These are phyloP conservation scores for Kernera saxatilis DNA, from an alignment of 345 rosid genomes.

Conservation along the genomic window DNA sequence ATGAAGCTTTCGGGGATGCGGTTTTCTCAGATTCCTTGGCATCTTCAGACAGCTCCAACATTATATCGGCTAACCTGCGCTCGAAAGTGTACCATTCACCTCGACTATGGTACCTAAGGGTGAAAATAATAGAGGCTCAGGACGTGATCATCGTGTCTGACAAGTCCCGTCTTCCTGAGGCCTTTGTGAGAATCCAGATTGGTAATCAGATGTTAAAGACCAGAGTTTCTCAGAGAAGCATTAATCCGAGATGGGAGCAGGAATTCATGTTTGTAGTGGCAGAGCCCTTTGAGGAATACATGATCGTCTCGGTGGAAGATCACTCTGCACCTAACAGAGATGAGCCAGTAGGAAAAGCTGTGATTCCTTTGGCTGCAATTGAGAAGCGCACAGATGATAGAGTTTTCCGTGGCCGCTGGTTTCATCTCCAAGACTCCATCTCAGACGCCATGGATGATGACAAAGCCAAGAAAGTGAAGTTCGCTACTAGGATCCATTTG, in stretches of 20 bases:
- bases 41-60: conserved; percentile 43
- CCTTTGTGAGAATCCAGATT: conserved; percentile 56
- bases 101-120: conserved; percentile 83
- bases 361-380: conserved; percentile 25
- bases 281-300: conserved; percentile 46
- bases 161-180: conserved; percentile 57
- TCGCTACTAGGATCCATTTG: conserved; percentile 38
- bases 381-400: conserved; percentile 31
- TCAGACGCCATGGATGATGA: conserved; percentile 24
- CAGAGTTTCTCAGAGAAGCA: conserved; percentile 40
- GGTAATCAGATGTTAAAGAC: conserved; percentile 69
- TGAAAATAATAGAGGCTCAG: conserved; percentile 80
- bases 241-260: conserved; percentile 70
- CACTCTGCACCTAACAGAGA: conserved; percentile 32
- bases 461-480: conserved; percentile 33
- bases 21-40: conserved; percentile 66
- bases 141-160: conserved; percentile 58
- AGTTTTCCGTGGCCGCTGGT: conserved; percentile 26
- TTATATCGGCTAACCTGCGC: conserved; percentile 46
- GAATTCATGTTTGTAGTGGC: conserved; percentile 84
- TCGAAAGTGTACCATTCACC: conserved; percentile 95
- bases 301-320: conserved; percentile 45
- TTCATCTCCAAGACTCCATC: conserved; percentile 32
- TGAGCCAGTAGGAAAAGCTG: conserved; percentile 40
- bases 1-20: conserved; percentile 87